These are phyloP conservation scores for Glaciozyma antarctica DNA, from an alignment of 768 basidiomycete genomes.

Conservation along the genomic window DNA sequence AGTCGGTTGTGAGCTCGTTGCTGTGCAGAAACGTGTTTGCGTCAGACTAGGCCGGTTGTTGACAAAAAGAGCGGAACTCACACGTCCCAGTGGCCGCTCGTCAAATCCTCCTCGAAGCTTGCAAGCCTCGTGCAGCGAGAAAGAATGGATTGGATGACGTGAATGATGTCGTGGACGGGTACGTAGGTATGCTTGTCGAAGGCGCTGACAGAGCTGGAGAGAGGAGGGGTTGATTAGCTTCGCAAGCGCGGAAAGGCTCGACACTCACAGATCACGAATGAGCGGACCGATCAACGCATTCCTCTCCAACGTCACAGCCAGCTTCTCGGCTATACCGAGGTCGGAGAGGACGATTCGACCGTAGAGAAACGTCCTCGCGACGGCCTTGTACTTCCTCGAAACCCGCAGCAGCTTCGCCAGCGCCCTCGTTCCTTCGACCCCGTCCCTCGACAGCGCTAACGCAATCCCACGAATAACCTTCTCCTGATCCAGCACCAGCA, in stretches of 20 bases:
- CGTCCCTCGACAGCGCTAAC: not conserved
- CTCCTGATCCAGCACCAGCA: not conserved
- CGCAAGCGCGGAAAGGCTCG: too few relatives aligned
- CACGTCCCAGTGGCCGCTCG: constrained; percentile 11
- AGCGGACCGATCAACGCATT: not conserved
- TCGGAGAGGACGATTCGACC: not conserved
- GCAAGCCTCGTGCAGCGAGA: not conserved
- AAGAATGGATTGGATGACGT: not conserved
- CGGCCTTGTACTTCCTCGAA: not conserved
- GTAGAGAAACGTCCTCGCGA: not conserved
- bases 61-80: too few relatives aligned
- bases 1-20: not conserved
- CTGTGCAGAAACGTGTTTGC: too few relatives aligned
- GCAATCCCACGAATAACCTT: not conserved
- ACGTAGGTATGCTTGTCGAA: not conserved
- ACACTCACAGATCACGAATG: not conserved
- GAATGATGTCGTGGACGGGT: not conserved
- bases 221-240: too few relatives aligned
- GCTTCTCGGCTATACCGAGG: not conserved
- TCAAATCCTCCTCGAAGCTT: constrained; percentile 10
- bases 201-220: not conserved
- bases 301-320: not conserved
- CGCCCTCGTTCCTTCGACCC: too few relatives aligned
- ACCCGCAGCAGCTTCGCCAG: not conserved
- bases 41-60: too few relatives aligned